Conservation (phyloP, 2,329 filamentous ascomycete genomes). For the Trichophyton benhamiae region DNA sequence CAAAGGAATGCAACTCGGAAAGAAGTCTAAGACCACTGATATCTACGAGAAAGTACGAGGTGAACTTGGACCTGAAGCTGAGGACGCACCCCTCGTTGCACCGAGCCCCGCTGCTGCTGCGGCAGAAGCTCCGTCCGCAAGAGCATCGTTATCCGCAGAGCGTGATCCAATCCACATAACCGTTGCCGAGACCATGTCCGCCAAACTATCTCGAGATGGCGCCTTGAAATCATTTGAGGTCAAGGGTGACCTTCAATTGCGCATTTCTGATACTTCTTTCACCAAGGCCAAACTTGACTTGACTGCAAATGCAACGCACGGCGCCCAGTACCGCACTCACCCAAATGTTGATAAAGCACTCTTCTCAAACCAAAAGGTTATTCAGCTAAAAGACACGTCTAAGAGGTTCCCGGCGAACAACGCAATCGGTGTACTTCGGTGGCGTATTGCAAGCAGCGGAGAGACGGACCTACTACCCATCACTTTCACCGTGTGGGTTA, state of each 20-base stretch:
- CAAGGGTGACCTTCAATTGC: constrained; percentile 83
- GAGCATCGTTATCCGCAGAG: constrained; percentile 56
- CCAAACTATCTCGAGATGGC: constrained; percentile 79
- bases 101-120: constrained; percentile 42
- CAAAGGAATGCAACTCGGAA: constrained; percentile 98
- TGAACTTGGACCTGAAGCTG: constrained; percentile 76
- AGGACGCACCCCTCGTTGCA: constrained; percentile 61
- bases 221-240: constrained; percentile 74
- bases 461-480: constrained; percentile 75
- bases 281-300: constrained; percentile 86
- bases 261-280: constrained; percentile 75
- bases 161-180: constrained; percentile 79
- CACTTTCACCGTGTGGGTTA: constrained; percentile 95
- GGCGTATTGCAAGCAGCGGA: constrained; percentile 69
- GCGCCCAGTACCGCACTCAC: constrained; percentile 86
- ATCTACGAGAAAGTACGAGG: constrained; percentile 94
- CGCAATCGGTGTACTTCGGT: constrained; percentile 80
- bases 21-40: constrained; percentile 95
- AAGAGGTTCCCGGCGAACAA: constrained; percentile 94
- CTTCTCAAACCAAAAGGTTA: constrained; percentile 69
- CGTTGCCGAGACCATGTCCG: constrained; percentile 78
- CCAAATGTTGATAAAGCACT: constrained; percentile 86
- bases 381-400: constrained; percentile 78
- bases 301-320: constrained; percentile 61
- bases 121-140: constrained; percentile 40